Base-by-base conservation (phyloP, 2,329 filamentous ascomycete species). In the Macrophomina pseudophaseolina region DNA sequence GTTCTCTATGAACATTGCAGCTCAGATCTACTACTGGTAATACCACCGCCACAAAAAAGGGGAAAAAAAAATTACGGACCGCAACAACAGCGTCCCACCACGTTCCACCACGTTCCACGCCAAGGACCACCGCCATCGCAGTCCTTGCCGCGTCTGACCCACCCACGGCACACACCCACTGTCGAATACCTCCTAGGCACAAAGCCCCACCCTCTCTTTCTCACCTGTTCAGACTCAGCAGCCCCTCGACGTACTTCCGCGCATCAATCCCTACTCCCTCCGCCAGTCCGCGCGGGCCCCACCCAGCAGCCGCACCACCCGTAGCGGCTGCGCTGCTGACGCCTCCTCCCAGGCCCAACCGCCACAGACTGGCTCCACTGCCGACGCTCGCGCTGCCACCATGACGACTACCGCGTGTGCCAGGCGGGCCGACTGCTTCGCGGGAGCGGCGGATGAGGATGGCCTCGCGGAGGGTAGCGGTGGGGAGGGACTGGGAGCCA, bases 221-320 rank as follows among this genome's bases (percentile, higher is more conserved):
- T 72, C 69, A 78, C 56, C 76, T 77, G 74, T 85, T 85, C 73
- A 93, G 75, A 73, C 84, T 91, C 75, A 93, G 79, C 66, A 94
- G 75, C 1, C 88, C 88, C 75, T 93, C 91, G 4, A 93, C 87
- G 76, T 93, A 93, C 74, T 85, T 86, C 76, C 88, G 85, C 35
- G 91, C 92, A 80, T 94, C 91, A 40, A 93, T 84, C 0, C 91
- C 91, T 69, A 94, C 92, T 0, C 91, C 91, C 72, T 91, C 88
- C 0, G 86, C 88, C 70, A 93, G 76, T 65, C 85, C 85, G 23
- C 83, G 85, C 1, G 88, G 86, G 3, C 86, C 87, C 86, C 52
- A 83, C 72, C 82, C 86, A 80, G 66, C 83, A 72, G 54, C 78
- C 71, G 14, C 49, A 18, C 53, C 65, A n/a, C 73, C 38, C 4